Evolutionary conservation across 768 basidiomycete species (phyloP), one percentile per base, ranked within the genome.

Genomic region (Boletus vinaceobasis): DNA sequence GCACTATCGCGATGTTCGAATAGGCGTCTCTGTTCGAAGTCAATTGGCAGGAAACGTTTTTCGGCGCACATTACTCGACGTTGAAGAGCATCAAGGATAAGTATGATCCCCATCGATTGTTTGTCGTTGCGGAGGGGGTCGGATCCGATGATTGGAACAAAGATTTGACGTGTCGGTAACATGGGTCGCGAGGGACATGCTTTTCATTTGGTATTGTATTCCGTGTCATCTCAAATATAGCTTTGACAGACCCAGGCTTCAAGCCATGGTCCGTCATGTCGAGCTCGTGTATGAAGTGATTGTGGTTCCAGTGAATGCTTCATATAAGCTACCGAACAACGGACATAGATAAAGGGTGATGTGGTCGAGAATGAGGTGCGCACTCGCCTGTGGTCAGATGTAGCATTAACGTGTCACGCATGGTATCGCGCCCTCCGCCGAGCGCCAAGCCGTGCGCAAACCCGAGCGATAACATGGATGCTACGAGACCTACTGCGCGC

Each of bases 101-200:
- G 55, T 78, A 79, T 50, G 81, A 83, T 61, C 75, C 79, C 0
- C 51, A 65, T 10, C 69, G 61, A 23, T 52, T 82, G 10, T 83
- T 82, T 59, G 62, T 81, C 7, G 77, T 81, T 19, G 54, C 64
- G 1, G 64, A 69, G 29, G 82, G 80, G 1, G 78, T 83, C 1
- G 79, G 78, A 0, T 78, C 78, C 4, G 79, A 82, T 23, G 71
- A 77, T 2, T 82, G 79, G 79, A 77, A 79, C 58, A 49, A 49
- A 8, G 50, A 43, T 4, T 52, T 71, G 37, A 61, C 57, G 7
- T 71, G 68, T 53, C 64, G 57, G 1, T 48, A 14, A 23, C 4
- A 23, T 23, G 23, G 23, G 23, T 23, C 23, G 1, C 44, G n/a
- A 43, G 3, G 40, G 10, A 4, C 17, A 21, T 29, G 5, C 33